These are phyloP conservation scores for Vigna unguiculata DNA, from an alignment of 306 rosid genomes.

Conservation along the genomic window DNA sequence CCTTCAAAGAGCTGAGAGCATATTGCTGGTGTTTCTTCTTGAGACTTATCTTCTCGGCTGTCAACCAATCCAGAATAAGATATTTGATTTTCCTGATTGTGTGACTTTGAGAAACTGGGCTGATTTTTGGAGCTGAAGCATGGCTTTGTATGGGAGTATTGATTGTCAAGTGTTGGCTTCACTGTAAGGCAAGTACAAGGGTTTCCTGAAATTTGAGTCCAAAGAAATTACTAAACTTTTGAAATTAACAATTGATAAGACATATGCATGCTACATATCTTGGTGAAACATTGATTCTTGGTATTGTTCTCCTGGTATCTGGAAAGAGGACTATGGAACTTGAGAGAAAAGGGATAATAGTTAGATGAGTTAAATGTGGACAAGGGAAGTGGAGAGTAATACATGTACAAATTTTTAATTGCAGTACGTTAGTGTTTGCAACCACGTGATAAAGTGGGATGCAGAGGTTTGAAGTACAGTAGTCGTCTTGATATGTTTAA, in stretches of 20 bases:
- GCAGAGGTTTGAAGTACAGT: slow-evolving; percentile 28
- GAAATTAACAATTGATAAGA: slow-evolving; percentile 40
- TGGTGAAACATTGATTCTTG: slow-evolving; percentile 28
- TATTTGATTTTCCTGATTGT: slow-evolving; percentile 52
- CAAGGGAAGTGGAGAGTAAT: slow-evolving; percentile 14
- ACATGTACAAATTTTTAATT: neutral
- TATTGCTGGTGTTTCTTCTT: slow-evolving; percentile 53
- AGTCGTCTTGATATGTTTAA: slow-evolving; percentile 14
- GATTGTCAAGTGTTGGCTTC: slow-evolving; percentile 63
- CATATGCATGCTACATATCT: slow-evolving; percentile 33
- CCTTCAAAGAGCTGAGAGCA: slow-evolving; percentile 79
- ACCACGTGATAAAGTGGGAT: slow-evolving; percentile 11
- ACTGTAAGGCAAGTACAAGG: slow-evolving; percentile 65
- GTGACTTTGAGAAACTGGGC: slow-evolving; percentile 48
- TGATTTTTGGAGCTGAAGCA: slow-evolving; percentile 51
- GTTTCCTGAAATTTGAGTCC: slow-evolving; percentile 66
- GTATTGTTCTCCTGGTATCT: slow-evolving; percentile 32
- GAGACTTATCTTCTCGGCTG: slow-evolving; percentile 43
- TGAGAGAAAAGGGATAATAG: slow-evolving; percentile 12
- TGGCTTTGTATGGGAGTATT: slow-evolving; percentile 58
- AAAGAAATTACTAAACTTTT: slow-evolving; percentile 42
- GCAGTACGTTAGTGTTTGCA: slow-evolving; percentile 19
- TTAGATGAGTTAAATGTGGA: slow-evolving; percentile 28
- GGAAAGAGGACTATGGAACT: slow-evolving; percentile 36
- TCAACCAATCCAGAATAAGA: slow-evolving; percentile 49